These are phyloP conservation scores for Trichoderma lentiforme DNA, from an alignment of 2,329 filamentous ascomycete genomes.

Conservation along the genomic window DNA sequence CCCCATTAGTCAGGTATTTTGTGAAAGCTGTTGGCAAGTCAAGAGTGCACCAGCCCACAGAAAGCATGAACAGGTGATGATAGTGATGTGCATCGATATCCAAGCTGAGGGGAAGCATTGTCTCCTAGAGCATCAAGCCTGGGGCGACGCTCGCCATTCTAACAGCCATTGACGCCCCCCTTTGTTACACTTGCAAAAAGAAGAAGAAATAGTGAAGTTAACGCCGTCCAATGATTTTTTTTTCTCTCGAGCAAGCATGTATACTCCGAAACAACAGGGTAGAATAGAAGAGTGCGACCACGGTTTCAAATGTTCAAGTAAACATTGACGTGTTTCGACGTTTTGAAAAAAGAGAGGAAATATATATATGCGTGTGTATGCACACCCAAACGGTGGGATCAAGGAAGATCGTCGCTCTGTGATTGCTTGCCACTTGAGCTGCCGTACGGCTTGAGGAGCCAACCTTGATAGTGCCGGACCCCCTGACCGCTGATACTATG, in stretches of 20 bases:
- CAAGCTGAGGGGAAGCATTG: background rate
- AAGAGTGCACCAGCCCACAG: background rate
- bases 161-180: background rate
- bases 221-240: background rate
- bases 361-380: background rate
- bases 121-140: background rate
- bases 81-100: background rate
- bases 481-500: constrained; percentile 33
- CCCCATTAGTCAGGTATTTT: background rate
- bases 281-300: background rate
- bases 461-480: constrained; percentile 36
- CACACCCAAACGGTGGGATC: constrained; percentile 15
- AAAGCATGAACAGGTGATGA: background rate
- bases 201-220: background rate
- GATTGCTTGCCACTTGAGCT: constrained; percentile 31
- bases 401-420: constrained; percentile 35
- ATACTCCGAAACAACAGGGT: background rate
- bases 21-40: background rate
- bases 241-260: background rate
- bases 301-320: background rate
- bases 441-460: constrained; percentile 38
- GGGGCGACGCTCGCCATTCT: background rate
- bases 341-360: background rate
- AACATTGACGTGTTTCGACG: background rate
- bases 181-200: constrained; percentile 16